These are phyloP conservation scores for Mariannaea elegans DNA, from an alignment of 2,329 filamentous ascomycete genomes.

Conservation along the genomic window DNA sequence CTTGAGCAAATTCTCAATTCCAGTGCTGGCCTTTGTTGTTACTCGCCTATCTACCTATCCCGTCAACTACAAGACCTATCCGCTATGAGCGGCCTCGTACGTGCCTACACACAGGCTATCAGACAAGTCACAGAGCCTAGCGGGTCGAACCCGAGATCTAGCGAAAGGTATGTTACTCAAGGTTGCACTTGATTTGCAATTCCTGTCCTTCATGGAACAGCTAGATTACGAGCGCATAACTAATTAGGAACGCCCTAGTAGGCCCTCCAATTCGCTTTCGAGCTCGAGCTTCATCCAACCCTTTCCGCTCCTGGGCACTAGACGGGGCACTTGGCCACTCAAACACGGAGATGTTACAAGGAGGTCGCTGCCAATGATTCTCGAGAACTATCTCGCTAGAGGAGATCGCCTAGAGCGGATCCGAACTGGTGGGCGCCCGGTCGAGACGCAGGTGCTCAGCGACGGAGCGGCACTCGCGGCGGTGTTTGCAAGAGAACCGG, in stretches of 20 bases:
- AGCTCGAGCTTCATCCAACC: neutral
- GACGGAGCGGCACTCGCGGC: constrained; percentile 10
- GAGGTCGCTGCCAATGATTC: neutral
- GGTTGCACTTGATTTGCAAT: neutral
- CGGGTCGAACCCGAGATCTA: neutral
- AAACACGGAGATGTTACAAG: neutral
- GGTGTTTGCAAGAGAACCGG: constrained; percentile 6
- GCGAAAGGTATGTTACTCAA: constrained; percentile 8
- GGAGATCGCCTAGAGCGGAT: constrained; percentile 20
- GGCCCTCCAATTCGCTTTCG: neutral
- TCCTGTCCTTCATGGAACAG: neutral
- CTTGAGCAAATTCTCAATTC: too few species aligned
- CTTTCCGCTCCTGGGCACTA: neutral
- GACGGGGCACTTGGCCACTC: constrained; percentile 13
- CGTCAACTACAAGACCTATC: neutral
- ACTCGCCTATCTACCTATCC: neutral
- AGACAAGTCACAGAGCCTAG: constrained; percentile 5
- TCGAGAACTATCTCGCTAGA: constrained; percentile 8
- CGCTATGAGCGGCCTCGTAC: constrained; percentile 10
- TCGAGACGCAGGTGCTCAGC: constrained; percentile 9
- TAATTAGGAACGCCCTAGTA: constrained; percentile 1
- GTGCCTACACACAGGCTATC: neutral
- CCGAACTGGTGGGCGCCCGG: constrained; percentile 13
- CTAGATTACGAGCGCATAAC: neutral
- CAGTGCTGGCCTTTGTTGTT: neutral